Evolutionary conservation across 306 rosid genomes (phyloP), one percentile per base, ranked within the genome.

Genomic region (Lathyrus tuberosus): DNA sequence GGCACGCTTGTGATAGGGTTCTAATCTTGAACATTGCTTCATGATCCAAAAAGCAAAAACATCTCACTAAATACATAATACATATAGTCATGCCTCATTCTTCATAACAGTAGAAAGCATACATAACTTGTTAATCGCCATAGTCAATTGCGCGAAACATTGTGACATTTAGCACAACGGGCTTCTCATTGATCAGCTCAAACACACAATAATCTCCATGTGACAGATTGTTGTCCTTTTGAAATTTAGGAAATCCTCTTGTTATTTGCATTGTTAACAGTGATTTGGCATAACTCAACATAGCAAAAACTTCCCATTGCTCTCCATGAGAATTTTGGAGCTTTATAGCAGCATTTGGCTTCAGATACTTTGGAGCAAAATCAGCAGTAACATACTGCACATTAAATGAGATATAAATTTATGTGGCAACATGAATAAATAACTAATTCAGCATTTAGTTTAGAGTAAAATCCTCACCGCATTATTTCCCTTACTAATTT

Each of bases 381-480:
- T n/a, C n/a, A n/a, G n/a, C n/a, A n/a, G n/a, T n/a, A 33, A 80
- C 71, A 77, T 47, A 24, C 89, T 82, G 75, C 84, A 68, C 38
- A 62, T 24, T 0, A 9, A 10, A 57, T 2, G 6, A 10, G 60
- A 57, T 37, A 12, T 57, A 16, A 26, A 15, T 15, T 26, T n/a
- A n/a, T 35, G 44, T 35, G 26, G n/a, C n/a, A 61, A 30, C 6
- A 28, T 51, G 11, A 16, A 49, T 17, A 8, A 49, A 30, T 37
- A 15, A 16, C n/a, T n/a, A 15, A 17, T 10, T 2, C 28, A 18
- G 10, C 9, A 11, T 43, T 13, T 33, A 7, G 10, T 11, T 37
- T 20, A 13, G 44, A 46, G 13, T n/a, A 47, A 64, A 12, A 67
- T 57, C 2, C 83, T 67, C 52, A 85, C 86, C 75, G 35, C 8